Evolutionary conservation across 176 grass and related monocot species (phyloP).

Genomic region (Avena eriantha): DNA sequence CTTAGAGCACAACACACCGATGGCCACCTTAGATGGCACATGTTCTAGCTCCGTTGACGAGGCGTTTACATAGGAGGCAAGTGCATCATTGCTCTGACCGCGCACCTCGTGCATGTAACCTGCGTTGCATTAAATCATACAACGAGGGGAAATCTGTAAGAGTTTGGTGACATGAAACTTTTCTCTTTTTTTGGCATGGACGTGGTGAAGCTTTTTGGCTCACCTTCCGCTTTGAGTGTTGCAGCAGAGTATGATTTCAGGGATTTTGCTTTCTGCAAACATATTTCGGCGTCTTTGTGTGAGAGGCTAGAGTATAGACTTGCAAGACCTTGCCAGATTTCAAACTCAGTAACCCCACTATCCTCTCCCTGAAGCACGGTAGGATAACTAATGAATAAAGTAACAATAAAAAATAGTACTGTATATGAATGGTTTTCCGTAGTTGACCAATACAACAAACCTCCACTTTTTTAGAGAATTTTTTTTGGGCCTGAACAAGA

Average conservation of each 20-base stretch:
- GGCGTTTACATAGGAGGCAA: conserved; percentile 67
- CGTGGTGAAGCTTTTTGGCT: neutral
- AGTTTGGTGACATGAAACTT: neutral
- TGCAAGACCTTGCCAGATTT: conserved; percentile 96
- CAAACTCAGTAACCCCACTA: conserved; percentile 66
- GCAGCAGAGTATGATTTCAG: conserved; percentile 75
- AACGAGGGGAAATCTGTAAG: neutral
- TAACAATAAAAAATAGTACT: neutral
- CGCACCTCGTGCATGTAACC: conserved; percentile 69
- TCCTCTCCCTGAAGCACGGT: conserved; percentile 39
- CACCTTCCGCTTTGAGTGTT: conserved; percentile 80
- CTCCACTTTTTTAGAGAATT: conserved; percentile 50
- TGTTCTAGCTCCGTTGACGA: conserved; percentile 64
- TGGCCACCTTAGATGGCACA: conserved; percentile 70
- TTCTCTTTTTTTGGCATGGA: neutral
- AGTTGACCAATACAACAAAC: conserved; percentile 46
- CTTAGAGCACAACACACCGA: conserved; percentile 66
- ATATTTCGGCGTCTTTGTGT: conserved; percentile 82
- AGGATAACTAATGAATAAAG: conserved; percentile 9
- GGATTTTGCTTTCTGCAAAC: conserved; percentile 82
- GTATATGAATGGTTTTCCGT: neutral
- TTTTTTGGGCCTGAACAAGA: conserved; percentile 91
- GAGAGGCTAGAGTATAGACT: conserved; percentile 85
- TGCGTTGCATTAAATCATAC: conserved; percentile 10
- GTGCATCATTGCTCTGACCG: conserved; percentile 44